These are phyloP conservation scores for Fomitiporia mediterranea DNA, from an alignment of 1,284 basidiomycete genomes.

Conservation along the genomic window DNA sequence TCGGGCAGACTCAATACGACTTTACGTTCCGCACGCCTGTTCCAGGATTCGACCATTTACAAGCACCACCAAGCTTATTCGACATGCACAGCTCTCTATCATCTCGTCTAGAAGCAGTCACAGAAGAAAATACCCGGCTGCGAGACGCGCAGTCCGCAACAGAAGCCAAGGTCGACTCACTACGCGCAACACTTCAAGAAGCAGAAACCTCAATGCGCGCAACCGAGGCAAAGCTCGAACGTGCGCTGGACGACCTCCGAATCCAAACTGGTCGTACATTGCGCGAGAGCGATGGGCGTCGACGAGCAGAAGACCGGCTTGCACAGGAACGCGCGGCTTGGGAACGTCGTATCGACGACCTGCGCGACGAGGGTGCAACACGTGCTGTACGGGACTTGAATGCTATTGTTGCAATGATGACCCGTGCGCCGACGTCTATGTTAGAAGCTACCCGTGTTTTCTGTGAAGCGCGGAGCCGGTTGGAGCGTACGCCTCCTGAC, in stretches of 20 bases:
- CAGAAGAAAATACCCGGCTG: slow-evolving; percentile 1
- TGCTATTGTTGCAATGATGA: slow-evolving; percentile 3
- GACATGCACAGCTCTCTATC: neutral
- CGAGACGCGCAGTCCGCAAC: neutral
- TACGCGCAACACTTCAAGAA: slow-evolving; percentile 2
- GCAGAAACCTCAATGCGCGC: slow-evolving; percentile 1
- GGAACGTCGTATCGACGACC: slow-evolving; percentile 2
- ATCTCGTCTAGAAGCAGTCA: slow-evolving; percentile 6
- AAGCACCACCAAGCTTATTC: neutral
- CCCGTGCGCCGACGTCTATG: slow-evolving; percentile 8
- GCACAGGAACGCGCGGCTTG: slow-evolving; percentile 9
- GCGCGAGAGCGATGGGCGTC: slow-evolving; percentile 12
- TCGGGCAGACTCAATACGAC: neutral
- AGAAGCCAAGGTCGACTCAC: neutral
- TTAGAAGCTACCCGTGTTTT: slow-evolving; percentile 9
- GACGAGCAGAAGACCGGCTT: slow-evolving; percentile 12
- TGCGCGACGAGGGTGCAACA: slow-evolving; percentile 10
- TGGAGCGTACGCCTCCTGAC: slow-evolving; percentile 4
- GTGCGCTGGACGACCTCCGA: slow-evolving; percentile 2
- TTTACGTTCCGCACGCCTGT: neutral
- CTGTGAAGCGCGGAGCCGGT: slow-evolving; percentile 9
- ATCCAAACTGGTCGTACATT: neutral
- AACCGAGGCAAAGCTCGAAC: slow-evolving; percentile 5
- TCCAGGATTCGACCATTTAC: neutral
- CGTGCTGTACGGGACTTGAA: slow-evolving; percentile 6